Percentiles rank a stretch among this genome's conserved stretches.
Conservation (phyloP, 2,329 filamentous ascomycete genomes). For the Pestalotiopsis sp. region DNA sequence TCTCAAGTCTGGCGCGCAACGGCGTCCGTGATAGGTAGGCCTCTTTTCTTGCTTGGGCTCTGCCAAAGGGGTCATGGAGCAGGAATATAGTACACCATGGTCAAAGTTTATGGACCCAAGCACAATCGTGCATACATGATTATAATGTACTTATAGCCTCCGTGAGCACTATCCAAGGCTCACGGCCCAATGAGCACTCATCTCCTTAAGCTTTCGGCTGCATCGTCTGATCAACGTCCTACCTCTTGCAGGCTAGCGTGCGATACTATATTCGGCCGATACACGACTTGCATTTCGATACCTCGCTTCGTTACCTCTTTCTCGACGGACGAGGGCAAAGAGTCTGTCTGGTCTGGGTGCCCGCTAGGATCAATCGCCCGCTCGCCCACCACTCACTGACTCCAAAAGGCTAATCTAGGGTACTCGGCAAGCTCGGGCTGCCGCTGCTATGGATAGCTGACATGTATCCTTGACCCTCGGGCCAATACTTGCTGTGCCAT, state of each 20-base stretch:
- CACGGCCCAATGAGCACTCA: slow-evolving; percentile 1
- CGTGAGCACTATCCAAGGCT: not conserved
- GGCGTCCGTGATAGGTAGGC: not conserved
- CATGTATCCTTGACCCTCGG: slow-evolving; percentile 3
- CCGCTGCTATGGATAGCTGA: not conserved
- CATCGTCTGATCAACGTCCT: slow-evolving; percentile 7
- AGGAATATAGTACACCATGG: not conserved
- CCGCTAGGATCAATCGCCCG: not conserved
- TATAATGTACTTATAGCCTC: not conserved
- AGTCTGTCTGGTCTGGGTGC: not conserved
- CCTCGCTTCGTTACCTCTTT: not conserved
- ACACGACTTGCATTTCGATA: not conserved
- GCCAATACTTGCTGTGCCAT: slow-evolving; percentile 2
- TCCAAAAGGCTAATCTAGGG: not conserved
- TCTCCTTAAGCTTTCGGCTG: slow-evolving; percentile 11
- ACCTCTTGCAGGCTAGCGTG: not conserved
- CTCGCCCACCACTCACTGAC: not conserved
- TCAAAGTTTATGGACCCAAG: slow-evolving; percentile 2
- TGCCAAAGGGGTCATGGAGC: not conserved
- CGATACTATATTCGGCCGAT: slow-evolving; percentile 1
- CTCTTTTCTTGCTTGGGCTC: not conserved
- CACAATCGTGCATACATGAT: slow-evolving; percentile 2
- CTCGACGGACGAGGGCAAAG: not conserved
- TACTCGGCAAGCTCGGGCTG: slow-evolving; percentile 10
- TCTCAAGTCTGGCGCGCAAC: not conserved